A percentile compares a stretch with the other conserved stretches of the same genome.
Conservation (phyloP, 495 filamentous ascomycete genomes). For the Alectoria sarmentosa region DNA sequence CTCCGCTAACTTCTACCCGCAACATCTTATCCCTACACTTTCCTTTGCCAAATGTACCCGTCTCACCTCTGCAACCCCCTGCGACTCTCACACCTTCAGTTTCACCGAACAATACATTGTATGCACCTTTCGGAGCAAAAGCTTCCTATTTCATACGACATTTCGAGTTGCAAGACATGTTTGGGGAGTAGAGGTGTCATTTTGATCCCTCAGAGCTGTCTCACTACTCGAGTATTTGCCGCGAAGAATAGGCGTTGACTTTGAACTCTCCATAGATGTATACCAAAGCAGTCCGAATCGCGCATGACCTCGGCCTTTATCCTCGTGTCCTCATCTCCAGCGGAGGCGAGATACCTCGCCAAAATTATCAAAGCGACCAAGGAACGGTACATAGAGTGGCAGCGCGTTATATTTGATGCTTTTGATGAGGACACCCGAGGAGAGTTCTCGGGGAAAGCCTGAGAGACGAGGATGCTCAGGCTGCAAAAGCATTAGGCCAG, state of each 20-base stretch:
- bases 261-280: not conserved
- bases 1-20: not conserved
- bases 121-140: not conserved
- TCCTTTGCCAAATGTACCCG: not conserved
- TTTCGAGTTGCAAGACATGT: not conserved
- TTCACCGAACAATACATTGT: not conserved
- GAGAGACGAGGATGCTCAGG: not conserved
- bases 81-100: not conserved
- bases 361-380: not conserved
- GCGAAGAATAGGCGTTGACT: not conserved
- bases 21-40: not conserved
- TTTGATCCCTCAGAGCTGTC: not conserved
- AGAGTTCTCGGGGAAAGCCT: not conserved
- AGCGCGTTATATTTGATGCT: too few relatives aligned
- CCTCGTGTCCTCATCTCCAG: not conserved
- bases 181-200: not conserved
- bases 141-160: not conserved
- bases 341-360: not conserved
- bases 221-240: not conserved
- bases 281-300: not conserved
- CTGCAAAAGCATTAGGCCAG: not conserved
- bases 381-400: not conserved
- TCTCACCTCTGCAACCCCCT: not conserved
- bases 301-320: not conserved
- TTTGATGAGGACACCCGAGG: too few relatives aligned